Base-by-base conservation (phyloP, 1,284 basidiomycete genomes). In the Retiboletus flavoniger region DNA sequence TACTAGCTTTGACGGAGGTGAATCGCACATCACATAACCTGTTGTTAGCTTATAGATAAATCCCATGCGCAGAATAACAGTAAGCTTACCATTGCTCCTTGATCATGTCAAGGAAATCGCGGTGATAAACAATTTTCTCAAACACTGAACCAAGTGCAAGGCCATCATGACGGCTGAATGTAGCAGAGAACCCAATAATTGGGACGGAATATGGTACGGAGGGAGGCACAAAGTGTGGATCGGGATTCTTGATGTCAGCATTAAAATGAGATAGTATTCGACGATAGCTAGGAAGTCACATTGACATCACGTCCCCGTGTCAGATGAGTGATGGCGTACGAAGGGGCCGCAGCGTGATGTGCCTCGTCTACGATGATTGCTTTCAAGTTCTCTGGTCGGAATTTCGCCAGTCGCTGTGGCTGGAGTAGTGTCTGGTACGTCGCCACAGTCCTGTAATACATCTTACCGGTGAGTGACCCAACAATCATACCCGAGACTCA, bases 121-220 rank as follows among this genome's bases (percentile, higher is more conserved):
- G 83, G 68, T 99, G 96, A 66, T 93, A 99, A 0, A 98, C 96
- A 55, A 98, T 96, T 49, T 82, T 78, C 66, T 98, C 84, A 62
- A 96, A 98, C 0, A 96, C 89, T 1, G 88, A 88, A 3, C 92
- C 87, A 7, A 99, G 80, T 0, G 94, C 91, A 3, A 96, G 77
- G 9, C 94, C 91, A 66, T 99, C 95, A 65, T 96, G 92, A 21
- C 96, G 81, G 60, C 85, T 88, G 73, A 98, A 97, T 0, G 96
- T 99, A 1, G 96, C 95, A 36, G 93, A 95, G 71, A 99, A 98
- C 0, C 95, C 96, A 50, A 99, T 80, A 56, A 98, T 86, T 3
- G 95, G 95, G 17, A 95, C 82, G 21, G 74, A 71, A 57, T 82
- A 76, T n/a, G 70, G 60, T 26, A 75, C 58, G 9, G 56, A 52